Conservation (phyloP, 768 basidiomycete species). For the Leccinum barrowsii region DNA sequence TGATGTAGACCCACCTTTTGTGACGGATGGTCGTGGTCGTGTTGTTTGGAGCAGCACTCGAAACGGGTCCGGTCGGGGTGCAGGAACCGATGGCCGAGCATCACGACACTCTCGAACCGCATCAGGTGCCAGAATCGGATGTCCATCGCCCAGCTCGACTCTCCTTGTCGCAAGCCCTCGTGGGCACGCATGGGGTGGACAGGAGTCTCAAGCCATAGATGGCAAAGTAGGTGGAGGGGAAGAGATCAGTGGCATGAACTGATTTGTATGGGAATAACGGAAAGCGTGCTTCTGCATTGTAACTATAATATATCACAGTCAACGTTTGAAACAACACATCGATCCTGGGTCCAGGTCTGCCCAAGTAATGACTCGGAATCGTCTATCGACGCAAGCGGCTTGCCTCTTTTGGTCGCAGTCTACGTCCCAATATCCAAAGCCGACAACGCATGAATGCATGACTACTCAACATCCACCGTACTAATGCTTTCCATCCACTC, state of each 20-base stretch:
- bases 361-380: not conserved
- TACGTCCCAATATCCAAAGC: no score
- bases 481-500: no score
- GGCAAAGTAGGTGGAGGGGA: constrained; percentile 17
- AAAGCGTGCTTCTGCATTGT: constrained; percentile 10
- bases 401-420: no score
- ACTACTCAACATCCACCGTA: no score
- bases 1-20: constrained; percentile 47
- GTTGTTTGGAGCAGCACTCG: constrained; percentile 45
- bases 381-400: no score
- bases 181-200: constrained; percentile 19
- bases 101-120: constrained; percentile 21
- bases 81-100: constrained; percentile 18
- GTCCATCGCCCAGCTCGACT: constrained; percentile 15
- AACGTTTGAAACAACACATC: not conserved
- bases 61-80: constrained; percentile 16
- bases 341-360: not conserved
- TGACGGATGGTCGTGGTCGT: constrained; percentile 63
- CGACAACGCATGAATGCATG: no score
- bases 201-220: constrained; percentile 15
- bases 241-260: constrained; percentile 11
- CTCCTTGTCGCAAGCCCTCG: constrained; percentile 10
- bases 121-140: constrained; percentile 16
- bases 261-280: constrained; percentile 2
- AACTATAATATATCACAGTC: constrained; percentile 1